Conservation (phyloP, 164 flowering plant species). For the Protea cynaroides region DNA sequence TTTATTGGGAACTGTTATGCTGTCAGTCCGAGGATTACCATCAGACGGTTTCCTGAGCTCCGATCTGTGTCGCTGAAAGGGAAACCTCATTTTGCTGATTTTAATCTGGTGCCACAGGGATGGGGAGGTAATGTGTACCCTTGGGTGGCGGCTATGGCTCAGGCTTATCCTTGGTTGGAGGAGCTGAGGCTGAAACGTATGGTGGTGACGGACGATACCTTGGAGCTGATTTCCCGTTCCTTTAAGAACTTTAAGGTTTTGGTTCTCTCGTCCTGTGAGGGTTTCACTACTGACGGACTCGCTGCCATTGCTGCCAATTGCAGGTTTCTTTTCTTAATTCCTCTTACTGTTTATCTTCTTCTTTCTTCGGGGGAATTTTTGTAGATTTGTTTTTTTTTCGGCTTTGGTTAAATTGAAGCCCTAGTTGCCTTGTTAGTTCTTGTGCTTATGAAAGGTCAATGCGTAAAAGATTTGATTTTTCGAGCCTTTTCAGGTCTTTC, state of each 20-base stretch:
- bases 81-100: conserved; percentile 94
- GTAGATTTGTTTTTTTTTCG: background rate
- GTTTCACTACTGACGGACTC: conserved; percentile 72
- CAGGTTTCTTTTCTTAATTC: conserved; percentile 37
- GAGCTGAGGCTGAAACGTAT: conserved; percentile 85
- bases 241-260: conserved; percentile 66
- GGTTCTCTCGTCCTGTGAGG: conserved; percentile 66
- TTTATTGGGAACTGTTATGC: conserved; percentile 91
- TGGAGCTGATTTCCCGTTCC: conserved; percentile 64
- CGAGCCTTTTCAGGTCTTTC: background rate
- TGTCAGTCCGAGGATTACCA: conserved; percentile 40
- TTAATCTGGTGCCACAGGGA: conserved; percentile 75
- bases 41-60: conserved; percentile 64
- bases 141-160: conserved; percentile 64
- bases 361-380: background rate
- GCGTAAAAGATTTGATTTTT: conserved; percentile 4
- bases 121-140: conserved; percentile 81
- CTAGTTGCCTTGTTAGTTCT: background rate
- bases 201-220: conserved; percentile 74
- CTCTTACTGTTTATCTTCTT: background rate
- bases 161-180: conserved; percentile 49
- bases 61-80: conserved; percentile 68
- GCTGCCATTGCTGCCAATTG: conserved; percentile 84
- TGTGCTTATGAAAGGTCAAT: background rate
- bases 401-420: background rate